Percentiles rank a stretch among this genome's conserved stretches.
phyloP scores from a whole-genome alignment of 192 early-diverging fungal genomes.

The Funneliformis geosporum region DNA sequence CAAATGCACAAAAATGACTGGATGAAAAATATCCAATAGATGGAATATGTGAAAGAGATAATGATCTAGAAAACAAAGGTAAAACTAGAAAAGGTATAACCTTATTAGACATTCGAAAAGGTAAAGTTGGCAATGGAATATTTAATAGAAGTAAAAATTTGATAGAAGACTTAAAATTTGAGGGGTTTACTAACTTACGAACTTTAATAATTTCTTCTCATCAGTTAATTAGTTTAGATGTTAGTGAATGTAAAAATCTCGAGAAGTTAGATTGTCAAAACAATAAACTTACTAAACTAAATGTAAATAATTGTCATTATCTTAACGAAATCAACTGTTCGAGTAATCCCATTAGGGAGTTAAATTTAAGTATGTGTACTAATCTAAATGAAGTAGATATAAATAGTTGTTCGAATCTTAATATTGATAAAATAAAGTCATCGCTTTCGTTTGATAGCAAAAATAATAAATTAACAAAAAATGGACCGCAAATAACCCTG shows the following conservation, averaged over 20 bases:
- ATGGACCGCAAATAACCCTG: not conserved
- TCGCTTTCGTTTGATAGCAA: not conserved
- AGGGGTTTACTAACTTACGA: constrained; percentile 19
- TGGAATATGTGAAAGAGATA: too few relatives aligned
- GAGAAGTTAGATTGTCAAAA: constrained; percentile 11
- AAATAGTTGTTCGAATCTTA: not conserved
- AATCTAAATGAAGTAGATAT: not conserved
- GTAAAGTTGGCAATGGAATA: not conserved
- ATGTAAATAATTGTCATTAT: constrained; percentile 6
- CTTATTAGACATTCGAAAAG: constrained; percentile 1
- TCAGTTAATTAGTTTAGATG: constrained; percentile 14
- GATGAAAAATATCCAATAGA: constrained; percentile 15
- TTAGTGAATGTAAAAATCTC: constrained; percentile 7
- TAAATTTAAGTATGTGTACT: too few relatives aligned
- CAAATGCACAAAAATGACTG: constrained; percentile 20
- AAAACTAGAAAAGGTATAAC: constrained; percentile 17
- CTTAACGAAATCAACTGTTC: constrained; percentile 17
- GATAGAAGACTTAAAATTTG: constrained; percentile 13
- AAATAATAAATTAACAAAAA: constrained; percentile 1
- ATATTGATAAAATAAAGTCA: not conserved
- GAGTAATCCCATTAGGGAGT: constrained; percentile 1
- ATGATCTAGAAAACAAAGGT: too few relatives aligned
- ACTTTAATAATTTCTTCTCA: not conserved
- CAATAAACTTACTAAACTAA: constrained; percentile 10
- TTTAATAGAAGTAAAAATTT: constrained; percentile 11